Conservation (phyloP, 352 stramenopile species). For the Pythium phragmitis region DNA sequence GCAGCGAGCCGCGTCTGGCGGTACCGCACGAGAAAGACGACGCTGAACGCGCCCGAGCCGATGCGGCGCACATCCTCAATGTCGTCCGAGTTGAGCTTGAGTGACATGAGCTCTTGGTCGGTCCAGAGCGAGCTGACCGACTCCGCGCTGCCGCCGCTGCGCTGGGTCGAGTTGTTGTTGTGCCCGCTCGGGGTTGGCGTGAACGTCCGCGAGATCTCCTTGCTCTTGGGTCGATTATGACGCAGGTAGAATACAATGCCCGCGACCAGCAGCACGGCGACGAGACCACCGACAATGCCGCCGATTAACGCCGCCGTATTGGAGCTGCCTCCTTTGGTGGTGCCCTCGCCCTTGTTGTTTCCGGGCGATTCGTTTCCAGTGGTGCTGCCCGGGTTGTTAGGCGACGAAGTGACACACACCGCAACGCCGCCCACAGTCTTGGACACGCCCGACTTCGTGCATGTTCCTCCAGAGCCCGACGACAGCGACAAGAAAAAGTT, state of each 20-base stretch:
- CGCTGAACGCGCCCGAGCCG: constrained; percentile 32
- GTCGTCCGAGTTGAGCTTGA: constrained; percentile 40
- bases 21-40: constrained; percentile 52
- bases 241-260: constrained; percentile 16
- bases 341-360: constrained; percentile 8
- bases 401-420: constrained; percentile 33
- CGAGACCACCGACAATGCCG: constrained; percentile 35
- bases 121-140: constrained; percentile 43
- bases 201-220: constrained; percentile 19
- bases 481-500: constrained; percentile 42
- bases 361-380: neutral
- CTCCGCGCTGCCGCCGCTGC: constrained; percentile 9
- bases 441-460: constrained; percentile 20
- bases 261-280: constrained; percentile 31
- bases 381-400: neutral
- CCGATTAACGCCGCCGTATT: constrained; percentile 39
- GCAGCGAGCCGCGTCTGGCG: constrained; percentile 29
- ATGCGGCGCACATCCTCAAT: constrained; percentile 53
- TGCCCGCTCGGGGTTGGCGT: constrained; percentile 9
- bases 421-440: constrained; percentile 29
- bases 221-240: neutral
- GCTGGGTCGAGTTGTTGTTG: constrained; percentile 24
- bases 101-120: constrained; percentile 36
- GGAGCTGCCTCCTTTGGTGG: constrained; percentile 21
- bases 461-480: constrained; percentile 26